phyloP scores from a whole-genome alignment of 345 rosid species.

The Acer campestre region DNA sequence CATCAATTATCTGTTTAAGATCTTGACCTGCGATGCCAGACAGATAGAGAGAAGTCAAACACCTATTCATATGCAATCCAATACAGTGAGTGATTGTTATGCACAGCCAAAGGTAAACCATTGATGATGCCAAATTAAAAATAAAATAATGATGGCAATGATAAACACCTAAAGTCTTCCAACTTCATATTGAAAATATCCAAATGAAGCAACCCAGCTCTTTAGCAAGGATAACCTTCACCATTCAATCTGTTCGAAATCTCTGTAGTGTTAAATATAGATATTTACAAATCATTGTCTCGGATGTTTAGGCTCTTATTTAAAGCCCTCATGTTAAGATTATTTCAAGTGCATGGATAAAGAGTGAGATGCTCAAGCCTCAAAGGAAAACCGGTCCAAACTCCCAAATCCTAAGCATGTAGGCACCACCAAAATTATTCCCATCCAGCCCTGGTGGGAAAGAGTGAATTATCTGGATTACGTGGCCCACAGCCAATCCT shows the following conservation, averaged over 20 bases:
- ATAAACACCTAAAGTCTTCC: background rate
- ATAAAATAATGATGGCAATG: conserved; percentile 6
- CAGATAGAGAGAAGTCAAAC: background rate
- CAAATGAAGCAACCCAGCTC: background rate
- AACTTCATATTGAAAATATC: background rate
- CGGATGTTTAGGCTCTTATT: background rate
- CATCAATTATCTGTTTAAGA: conserved; percentile 58
- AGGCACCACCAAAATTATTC: conserved; percentile 6
- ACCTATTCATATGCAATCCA: conserved; percentile 8
- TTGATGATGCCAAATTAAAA: background rate
- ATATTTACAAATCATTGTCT: background rate
- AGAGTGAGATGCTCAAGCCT: background rate
- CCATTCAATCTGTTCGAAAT: conserved; percentile 4
- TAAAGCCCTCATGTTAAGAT: background rate
- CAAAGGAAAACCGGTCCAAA: background rate
- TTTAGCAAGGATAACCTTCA: background rate
- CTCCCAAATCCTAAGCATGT: background rate
- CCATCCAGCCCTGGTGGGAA: background rate
- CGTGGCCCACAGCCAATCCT: conserved; percentile 3
- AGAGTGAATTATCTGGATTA: background rate
- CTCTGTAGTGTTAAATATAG: background rate
- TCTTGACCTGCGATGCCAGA: conserved; percentile 53
- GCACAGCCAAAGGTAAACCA: background rate
- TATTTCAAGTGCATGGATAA: background rate
- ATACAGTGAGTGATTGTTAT: background rate